Conservation (phyloP, 2,329 filamentous ascomycete species). For the Sordariomycetes sp. region DNA sequence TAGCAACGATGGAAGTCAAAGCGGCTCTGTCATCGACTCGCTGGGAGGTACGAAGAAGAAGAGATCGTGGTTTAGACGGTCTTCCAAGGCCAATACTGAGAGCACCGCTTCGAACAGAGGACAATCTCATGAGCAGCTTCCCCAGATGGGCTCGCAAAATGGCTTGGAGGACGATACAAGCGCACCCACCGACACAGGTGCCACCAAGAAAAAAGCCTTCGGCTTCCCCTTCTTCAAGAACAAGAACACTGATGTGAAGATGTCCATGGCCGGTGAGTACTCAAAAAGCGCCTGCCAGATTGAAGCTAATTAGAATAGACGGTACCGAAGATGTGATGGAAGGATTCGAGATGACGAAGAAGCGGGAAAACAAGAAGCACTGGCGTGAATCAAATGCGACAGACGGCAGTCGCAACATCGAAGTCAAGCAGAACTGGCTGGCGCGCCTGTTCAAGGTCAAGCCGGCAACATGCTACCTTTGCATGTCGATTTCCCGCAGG, state of each 20-base stretch:
- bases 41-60: constrained; percentile 30
- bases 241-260: constrained; percentile 31
- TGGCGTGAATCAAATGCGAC: constrained; percentile 3
- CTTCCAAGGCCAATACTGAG: constrained; percentile 25
- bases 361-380: neutral
- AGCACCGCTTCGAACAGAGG: neutral
- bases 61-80: constrained; percentile 41
- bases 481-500: constrained; percentile 60
- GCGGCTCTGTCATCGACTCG: constrained; percentile 6
- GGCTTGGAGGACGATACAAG: constrained; percentile 2
- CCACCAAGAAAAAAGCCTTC: constrained; percentile 42
- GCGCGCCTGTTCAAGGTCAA: constrained; percentile 84
- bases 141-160: constrained; percentile 1
- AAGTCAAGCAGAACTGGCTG: constrained; percentile 75
- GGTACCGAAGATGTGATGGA: neutral
- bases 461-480: constrained; percentile 66
- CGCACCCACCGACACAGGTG: constrained; percentile 5
- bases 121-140: constrained; percentile 5
- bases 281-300: too few species aligned
- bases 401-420: constrained; percentile 39
- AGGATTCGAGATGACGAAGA: constrained; percentile 1
- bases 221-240: constrained; percentile 47
- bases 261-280: constrained; percentile 34
- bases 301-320: neutral
- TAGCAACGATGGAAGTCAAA: constrained; percentile 9